Conservation (phyloP, 768 basidiomycete genomes). For the Omphalotus guepiniiformis region DNA sequence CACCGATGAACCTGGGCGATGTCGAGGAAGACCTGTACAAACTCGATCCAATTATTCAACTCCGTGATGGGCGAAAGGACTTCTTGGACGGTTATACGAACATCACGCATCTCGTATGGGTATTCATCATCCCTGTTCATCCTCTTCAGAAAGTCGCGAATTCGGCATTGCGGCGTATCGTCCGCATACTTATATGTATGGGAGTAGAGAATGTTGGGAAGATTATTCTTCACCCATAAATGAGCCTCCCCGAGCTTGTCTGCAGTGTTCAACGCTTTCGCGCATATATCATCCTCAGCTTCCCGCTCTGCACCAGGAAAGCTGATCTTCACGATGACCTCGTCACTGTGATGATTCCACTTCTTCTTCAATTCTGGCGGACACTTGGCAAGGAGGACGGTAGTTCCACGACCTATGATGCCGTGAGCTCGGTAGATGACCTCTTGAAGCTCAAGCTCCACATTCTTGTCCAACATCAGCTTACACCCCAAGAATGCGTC, state of each 20-base stretch:
- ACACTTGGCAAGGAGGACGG: no score
- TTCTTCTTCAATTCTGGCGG: no score
- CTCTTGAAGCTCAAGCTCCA: no score
- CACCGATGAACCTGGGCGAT: slow-evolving; percentile 1
- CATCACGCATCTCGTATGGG: not conserved
- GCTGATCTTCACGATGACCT: slow-evolving; percentile 1
- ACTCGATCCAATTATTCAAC: not conserved
- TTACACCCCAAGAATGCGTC: no score
- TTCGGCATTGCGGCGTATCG: not conserved
- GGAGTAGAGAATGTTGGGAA: not conserved
- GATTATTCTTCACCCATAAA: not conserved
- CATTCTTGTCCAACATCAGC: no score
- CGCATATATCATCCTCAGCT: not conserved
- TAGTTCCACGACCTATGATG: no score
- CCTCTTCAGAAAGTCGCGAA: not conserved
- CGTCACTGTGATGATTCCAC: no score
- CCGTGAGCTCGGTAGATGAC: no score
- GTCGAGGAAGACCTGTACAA: not conserved
- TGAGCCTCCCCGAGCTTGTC: not conserved
- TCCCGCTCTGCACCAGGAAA: not conserved
- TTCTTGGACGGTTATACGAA: not conserved
- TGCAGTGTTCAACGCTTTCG: not conserved
- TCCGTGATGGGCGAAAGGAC: not conserved
- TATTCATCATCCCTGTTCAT: not conserved
- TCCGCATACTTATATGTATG: not conserved